phyloP scores from a whole-genome alignment of 2,329 filamentous ascomycete genomes.

The Pyricularia grisea region DNA sequence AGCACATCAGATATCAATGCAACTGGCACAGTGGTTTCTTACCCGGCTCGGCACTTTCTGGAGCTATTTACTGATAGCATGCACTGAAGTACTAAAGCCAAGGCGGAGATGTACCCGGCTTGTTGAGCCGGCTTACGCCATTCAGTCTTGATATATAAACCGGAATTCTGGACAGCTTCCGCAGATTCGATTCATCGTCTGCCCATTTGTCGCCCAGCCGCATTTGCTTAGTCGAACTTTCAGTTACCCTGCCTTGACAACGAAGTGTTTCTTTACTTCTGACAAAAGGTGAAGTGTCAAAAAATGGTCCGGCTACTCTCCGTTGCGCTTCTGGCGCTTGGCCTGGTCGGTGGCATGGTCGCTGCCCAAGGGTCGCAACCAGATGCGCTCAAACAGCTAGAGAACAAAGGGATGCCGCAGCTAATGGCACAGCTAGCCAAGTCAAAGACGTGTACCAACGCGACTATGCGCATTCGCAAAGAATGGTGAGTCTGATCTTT shows the following conservation, averaged over 20 bases:
- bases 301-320: background rate
- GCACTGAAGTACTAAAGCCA: background rate
- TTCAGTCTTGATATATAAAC: background rate
- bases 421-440: constrained; percentile 18
- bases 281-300: too few relatives aligned
- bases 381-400: constrained; percentile 18
- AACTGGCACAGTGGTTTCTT: background rate
- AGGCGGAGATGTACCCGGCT: background rate
- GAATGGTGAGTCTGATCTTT: constrained; percentile 16
- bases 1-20: background rate
- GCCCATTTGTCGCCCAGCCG: background rate
- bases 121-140: background rate
- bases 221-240: background rate
- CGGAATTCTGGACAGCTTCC: background rate
- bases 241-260: background rate
- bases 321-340: background rate
- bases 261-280: background rate
- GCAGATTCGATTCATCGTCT: background rate
- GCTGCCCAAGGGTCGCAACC: background rate
- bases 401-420: constrained; percentile 16
- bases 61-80: background rate
- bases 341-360: background rate
- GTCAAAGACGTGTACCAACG: constrained; percentile 22
- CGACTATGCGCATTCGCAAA: constrained; percentile 17
- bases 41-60: background rate